Evolutionary conservation across 306 rosid species (phyloP).

Genomic region (Cucumis melo): DNA sequence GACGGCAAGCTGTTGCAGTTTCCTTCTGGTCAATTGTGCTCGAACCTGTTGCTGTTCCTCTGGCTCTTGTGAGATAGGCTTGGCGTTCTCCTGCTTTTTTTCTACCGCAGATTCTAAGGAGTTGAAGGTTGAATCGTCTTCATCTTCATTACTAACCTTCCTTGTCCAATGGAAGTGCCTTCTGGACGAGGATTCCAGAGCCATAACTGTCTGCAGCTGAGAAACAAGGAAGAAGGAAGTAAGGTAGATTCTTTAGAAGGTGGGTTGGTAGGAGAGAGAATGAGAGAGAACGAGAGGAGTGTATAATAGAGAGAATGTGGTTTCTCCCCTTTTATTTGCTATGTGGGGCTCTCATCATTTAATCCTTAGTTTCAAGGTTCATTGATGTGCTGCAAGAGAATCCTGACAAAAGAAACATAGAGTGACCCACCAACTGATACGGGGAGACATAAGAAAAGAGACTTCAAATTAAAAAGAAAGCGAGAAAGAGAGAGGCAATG

Average conservation of each 20-base stretch:
- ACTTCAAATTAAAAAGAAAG: neutral
- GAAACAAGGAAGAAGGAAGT: conserved; percentile 14
- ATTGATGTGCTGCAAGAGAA: conserved; percentile 48
- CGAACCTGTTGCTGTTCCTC: conserved; percentile 5
- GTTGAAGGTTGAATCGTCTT: conserved; percentile 23
- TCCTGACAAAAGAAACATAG: conserved; percentile 89
- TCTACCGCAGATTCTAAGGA: conserved; percentile 30
- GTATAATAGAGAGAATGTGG: conserved; percentile 7
- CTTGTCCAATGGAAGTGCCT: conserved; percentile 95
- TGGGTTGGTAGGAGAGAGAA: conserved; percentile 2
- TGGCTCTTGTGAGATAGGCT: conserved; percentile 6
- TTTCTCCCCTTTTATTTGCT: conserved; percentile 28
- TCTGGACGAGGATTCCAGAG: conserved; percentile 62
- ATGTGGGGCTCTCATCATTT: conserved; percentile 25
- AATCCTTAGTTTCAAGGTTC: conserved; percentile 25
- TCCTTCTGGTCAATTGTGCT: conserved; percentile 31
- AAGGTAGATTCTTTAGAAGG: conserved; percentile 19
- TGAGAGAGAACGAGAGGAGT: neutral
- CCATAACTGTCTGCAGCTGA: conserved; percentile 48
- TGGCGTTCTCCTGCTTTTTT: conserved; percentile 17
- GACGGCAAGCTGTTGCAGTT: conserved; percentile 54
- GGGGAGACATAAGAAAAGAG: conserved; percentile 39
- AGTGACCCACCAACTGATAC: conserved; percentile 75
- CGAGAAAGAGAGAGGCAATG: conserved; percentile 45
- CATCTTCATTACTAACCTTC: conserved; percentile 71